A percentile compares a stretch with the other conserved stretches of the same genome.
phyloP scores from a whole-genome alignment of 1,284 basidiomycete genomes.

The Ceratobasidium sp. region DNA sequence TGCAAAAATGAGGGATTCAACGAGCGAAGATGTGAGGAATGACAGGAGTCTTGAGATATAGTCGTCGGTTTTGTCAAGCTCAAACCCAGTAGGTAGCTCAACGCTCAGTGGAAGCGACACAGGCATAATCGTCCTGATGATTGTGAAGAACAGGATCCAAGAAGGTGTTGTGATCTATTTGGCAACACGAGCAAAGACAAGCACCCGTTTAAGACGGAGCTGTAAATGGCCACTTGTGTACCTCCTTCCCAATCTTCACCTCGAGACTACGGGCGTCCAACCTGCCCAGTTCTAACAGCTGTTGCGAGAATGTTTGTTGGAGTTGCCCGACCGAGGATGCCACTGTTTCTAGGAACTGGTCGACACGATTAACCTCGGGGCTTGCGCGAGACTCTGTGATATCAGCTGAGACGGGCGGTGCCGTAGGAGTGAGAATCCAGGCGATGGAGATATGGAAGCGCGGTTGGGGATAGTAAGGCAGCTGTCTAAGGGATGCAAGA shows the following conservation, averaged over 20 bases:
- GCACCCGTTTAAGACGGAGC: neutral
- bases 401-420: neutral
- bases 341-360: constrained; percentile 62
- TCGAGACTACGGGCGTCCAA: constrained; percentile 66
- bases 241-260: constrained; percentile 73
- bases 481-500: constrained; percentile 69
- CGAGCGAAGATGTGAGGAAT: constrained; percentile 21
- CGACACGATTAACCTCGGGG: constrained; percentile 59
- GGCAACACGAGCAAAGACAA: neutral
- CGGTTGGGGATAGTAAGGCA: constrained; percentile 75
- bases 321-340: constrained; percentile 63
- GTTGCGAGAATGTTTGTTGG: constrained; percentile 58
- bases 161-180: constrained; percentile 5
- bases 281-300: constrained; percentile 53
- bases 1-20: constrained; percentile 20
- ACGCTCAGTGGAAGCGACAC: neutral
- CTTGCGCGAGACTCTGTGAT: constrained; percentile 3
- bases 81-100: constrained; percentile 18
- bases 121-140: neutral
- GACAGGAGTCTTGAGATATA: constrained; percentile 27
- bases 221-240: constrained; percentile 49
- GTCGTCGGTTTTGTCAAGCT: neutral
- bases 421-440: constrained; percentile 69
- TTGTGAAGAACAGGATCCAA: constrained; percentile 6
- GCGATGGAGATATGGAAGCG: constrained; percentile 84